Conservation (phyloP, 78 protist species). For the Creolimax fragrantissima region DNA sequence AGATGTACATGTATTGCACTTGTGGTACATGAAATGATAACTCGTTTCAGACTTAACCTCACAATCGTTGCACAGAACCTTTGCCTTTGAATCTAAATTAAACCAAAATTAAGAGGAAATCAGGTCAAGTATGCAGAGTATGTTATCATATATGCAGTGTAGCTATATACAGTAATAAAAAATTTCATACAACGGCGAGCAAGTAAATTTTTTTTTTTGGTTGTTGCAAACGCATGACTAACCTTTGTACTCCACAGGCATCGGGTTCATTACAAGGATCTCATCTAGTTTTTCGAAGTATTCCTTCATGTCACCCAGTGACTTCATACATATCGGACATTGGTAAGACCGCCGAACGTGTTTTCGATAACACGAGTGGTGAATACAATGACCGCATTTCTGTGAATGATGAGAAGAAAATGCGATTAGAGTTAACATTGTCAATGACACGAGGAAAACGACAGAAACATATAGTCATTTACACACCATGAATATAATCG, state of each 20-base stretch:
- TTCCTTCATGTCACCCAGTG: conserved; percentile 15
- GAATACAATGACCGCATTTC: conserved; percentile 61
- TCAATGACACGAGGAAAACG: background rate
- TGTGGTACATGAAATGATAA: conserved; percentile 43
- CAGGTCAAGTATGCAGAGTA: background rate
- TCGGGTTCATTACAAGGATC: background rate
- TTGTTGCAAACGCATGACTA: no score
- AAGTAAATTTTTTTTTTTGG: no score
- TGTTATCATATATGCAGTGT: background rate
- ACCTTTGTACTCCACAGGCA: conserved; percentile 55
- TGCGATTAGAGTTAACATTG: background rate
- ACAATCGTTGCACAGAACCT: conserved; percentile 55
- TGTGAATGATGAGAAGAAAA: background rate
- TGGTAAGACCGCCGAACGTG: background rate
- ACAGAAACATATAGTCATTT: background rate
- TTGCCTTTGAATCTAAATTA: background rate
- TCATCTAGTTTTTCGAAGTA: conserved; percentile 24
- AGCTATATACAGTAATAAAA: background rate
- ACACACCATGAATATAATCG: conserved; percentile 5
- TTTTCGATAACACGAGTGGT: conserved; percentile 24
- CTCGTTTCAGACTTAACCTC: background rate
- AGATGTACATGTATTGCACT: conserved; percentile 39
- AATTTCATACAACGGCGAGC: background rate
- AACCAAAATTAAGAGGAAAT: background rate
- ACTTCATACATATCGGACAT: conserved; percentile 61